A percentile compares a stretch with the other conserved stretches of the same genome.
These are phyloP conservation scores for Sistotremastrum suecicum DNA, from an alignment of 768 basidiomycete genomes.

Conservation along the genomic window DNA sequence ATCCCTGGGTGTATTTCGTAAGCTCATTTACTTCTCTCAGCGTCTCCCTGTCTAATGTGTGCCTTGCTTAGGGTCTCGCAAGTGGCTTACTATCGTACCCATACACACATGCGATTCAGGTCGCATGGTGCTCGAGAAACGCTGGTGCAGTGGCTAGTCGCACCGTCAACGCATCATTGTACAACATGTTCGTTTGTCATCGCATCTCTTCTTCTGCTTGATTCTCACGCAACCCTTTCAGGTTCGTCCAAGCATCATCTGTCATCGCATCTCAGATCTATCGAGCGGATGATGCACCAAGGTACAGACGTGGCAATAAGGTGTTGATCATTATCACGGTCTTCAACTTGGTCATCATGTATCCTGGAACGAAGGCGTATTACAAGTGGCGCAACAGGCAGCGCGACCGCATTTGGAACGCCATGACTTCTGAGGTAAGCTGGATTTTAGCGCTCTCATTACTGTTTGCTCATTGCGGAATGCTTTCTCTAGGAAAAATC, in stretches of 20 bases:
- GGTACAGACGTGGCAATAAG: slow-evolving; percentile 42
- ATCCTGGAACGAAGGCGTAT: slow-evolving; percentile 37
- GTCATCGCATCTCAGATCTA: slow-evolving; percentile 28
- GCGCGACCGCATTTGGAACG: slow-evolving; percentile 37
- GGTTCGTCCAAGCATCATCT: neutral
- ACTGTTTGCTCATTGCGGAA: neutral
- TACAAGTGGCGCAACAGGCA: slow-evolving; percentile 36
- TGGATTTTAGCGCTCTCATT: neutral
- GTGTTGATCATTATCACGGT: slow-evolving; percentile 37
- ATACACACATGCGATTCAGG: slow-evolving; percentile 22
- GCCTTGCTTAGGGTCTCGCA: slow-evolving; percentile 9
- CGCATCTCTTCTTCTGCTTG: slow-evolving; percentile 15
- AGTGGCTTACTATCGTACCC: slow-evolving; percentile 24
- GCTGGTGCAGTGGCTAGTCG: slow-evolving; percentile 45
- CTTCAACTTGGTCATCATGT: slow-evolving; percentile 36
- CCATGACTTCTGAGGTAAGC: slow-evolving; percentile 31
- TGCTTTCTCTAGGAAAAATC: slow-evolving; percentile 29
- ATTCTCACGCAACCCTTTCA: neutral
- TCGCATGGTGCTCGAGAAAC: slow-evolving; percentile 47
- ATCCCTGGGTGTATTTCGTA: slow-evolving; percentile 40
- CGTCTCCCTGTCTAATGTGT: slow-evolving; percentile 25
- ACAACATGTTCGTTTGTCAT: slow-evolving; percentile 52
- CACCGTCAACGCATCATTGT: slow-evolving; percentile 29
- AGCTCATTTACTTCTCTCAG: slow-evolving; percentile 14
- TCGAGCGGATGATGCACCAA: slow-evolving; percentile 31